Base-by-base conservation (phyloP, 129 eudicot species). In the Calendula officinalis region DNA sequence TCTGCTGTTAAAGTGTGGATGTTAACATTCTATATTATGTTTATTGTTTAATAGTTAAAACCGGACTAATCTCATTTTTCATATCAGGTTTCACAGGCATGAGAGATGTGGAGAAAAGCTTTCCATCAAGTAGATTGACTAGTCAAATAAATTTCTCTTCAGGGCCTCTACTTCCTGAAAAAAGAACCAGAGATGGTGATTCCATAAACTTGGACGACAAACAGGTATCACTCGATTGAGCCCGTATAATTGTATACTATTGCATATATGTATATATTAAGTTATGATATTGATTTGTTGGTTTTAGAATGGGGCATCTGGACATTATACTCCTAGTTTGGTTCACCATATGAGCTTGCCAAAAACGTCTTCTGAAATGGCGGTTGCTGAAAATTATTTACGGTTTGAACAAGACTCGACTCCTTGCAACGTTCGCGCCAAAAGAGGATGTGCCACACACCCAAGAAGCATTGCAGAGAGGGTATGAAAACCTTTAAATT, bases 391-490 rank as follows among this genome's bases (percentile, higher is more conserved):
- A 62, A 92, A 83, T 16, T 71, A 76, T 22, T 71, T 81, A 66
- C 82, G 86, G 7, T 83, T 92, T 72, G 86, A 80, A 55, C 94
- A 68, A 57, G 92, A 88, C 36, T 33, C 80, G 3, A 75, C 74
- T 58, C 91, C 96, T 55, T 81, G 77, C 59, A 87, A 82, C 62
- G 80, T 64, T 5, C 80, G 96, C 32, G 99, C 99, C 8, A 88
- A 88, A 73, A 71, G 99, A 76, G 99, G 99, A 35, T 85, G 66
- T 39, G 99, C 99, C 43, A 92, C 99, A 38, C 99, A 92, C 61
- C 99, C 99, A 2, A 71, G 96, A 65, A 92, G 99, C 75, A 92
- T 92, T 52, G 99, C 96, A 8, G 99, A 92, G 66, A 85, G 99
- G 96, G 96, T 92, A 77, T 33, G 22, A 30, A 65, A 32, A 34